Percentiles rank a stretch among this genome's conserved stretches.
phyloP scores from a whole-genome alignment of 2,329 filamentous ascomycete species.

The Phymatotrichopsis omnivora region DNA sequence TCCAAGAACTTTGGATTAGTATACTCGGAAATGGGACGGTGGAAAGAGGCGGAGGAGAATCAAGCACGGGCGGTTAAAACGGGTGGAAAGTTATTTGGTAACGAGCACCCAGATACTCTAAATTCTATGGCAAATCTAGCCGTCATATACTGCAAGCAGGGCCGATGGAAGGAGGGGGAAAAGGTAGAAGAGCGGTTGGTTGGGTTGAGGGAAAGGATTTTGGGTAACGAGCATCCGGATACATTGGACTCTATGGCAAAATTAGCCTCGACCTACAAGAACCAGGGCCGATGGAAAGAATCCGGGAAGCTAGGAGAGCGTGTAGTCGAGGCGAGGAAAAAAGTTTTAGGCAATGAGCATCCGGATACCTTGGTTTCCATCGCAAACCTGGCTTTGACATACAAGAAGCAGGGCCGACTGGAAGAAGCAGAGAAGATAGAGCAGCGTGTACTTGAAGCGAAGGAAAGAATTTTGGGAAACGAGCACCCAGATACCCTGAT shows the following conservation, averaged over 20 bases:
- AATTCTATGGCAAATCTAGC: neutral
- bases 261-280: neutral
- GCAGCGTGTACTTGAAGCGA: neutral
- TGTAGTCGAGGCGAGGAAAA: neutral
- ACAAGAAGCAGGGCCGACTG: neutral
- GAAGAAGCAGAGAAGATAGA: neutral
- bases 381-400: neutral
- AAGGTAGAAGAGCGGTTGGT: neutral
- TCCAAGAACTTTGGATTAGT: neutral
- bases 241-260: neutral
- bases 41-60: slow-evolving; percentile 1
- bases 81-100: neutral
- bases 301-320: neutral
- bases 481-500: neutral
- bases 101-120: neutral
- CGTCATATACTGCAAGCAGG: neutral
- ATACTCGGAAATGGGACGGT: slow-evolving; percentile 2
- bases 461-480: slow-evolving; percentile 2
- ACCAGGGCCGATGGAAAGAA: slow-evolving; percentile 1
- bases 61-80: no score
- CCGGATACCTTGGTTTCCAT: neutral
- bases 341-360: slow-evolving; percentile 3
- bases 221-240: neutral
- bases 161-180: neutral
- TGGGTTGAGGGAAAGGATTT: neutral